Conservation (phyloP, 345 rosid genomes). For the Raphanus raphanistrum region DNA sequence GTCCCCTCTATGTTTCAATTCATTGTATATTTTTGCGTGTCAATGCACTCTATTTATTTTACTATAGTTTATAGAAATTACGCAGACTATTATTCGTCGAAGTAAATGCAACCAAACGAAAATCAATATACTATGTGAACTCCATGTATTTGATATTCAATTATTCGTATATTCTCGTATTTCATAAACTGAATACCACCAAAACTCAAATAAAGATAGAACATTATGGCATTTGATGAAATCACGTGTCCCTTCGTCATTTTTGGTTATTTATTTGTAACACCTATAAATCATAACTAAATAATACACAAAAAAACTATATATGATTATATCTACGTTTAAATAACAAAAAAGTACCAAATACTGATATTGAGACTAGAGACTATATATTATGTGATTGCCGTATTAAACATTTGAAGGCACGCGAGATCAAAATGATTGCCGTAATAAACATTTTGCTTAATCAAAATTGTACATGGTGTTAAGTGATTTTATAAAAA, state of each 20-base stretch:
- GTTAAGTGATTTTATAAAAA: not conserved
- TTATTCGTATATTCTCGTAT: not conserved
- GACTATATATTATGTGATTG: not conserved
- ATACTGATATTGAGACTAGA: not conserved
- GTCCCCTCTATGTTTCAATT: not conserved
- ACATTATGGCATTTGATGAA: not conserved
- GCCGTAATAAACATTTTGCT: not conserved
- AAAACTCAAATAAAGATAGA: not conserved
- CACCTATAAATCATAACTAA: not conserved
- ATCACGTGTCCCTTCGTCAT: not conserved
- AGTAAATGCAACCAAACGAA: not conserved
- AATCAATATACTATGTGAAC: not conserved
- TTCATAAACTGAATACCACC: not conserved
- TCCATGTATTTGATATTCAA: not conserved
- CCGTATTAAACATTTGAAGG: not conserved
- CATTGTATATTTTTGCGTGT: slow-evolving; percentile 7
- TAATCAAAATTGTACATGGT: not conserved
- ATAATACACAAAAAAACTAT: not conserved
- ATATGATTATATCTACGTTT: not conserved
- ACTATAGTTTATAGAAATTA: not conserved
- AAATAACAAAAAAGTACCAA: not conserved
- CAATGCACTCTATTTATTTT: slow-evolving; percentile 1
- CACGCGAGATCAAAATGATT: too few species aligned
- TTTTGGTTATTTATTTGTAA: not conserved
- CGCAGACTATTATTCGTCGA: slow-evolving; percentile 2